Evolutionary conservation across 2,329 filamentous ascomycete genomes (phyloP), one percentile per base, ranked within the genome.

Genomic region (Sphaerostilbella broomeana): DNA sequence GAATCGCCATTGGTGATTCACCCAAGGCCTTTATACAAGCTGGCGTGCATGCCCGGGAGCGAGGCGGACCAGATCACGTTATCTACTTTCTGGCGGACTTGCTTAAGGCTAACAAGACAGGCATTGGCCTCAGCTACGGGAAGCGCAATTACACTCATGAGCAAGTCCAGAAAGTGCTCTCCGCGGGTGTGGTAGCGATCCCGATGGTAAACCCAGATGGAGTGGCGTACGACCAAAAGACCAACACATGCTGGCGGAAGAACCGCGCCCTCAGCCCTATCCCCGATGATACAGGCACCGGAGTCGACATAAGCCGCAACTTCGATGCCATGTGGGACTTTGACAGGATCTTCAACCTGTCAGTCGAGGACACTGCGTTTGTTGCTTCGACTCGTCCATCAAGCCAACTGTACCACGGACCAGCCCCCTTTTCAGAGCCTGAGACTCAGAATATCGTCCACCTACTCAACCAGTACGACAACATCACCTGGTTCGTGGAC

Each of bases 241-340:
- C 62, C 19, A 61, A 68, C 48, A 56, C 55, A 19, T 73, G 72
- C 60, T 76, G 72, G 73, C 67, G 72, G 47, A 75, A 75, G 61
- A 76, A 76, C 54, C 68, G 72, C 22, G 75, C 73, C 53, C 59
- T 66, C 1, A 54, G 53, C 16, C 62, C 56, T 18, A 58, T 63
- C 1, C 56, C 47, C 0, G 49, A 56, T 1, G 54, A 59, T 4
- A 49, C 50, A 4, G 56, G 58, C 8, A 40, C 69, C 18, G 72
- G 71, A 13, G 60, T 75, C 21, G 73, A 77, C 47, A 57, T 76
- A 35, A 76, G 76, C 55, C 65, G 73, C 37, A 77, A 76, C 59
- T 75, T 75, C 48, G 71, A 76, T 53, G 72, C 74, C 54, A 53
- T 75, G 6, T 79, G 73, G 70, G 67, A 79, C 56, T 72, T 68